These are phyloP conservation scores for Cicer pinnatifidum DNA, from an alignment of 306 rosid species.

Conservation along the genomic window DNA sequence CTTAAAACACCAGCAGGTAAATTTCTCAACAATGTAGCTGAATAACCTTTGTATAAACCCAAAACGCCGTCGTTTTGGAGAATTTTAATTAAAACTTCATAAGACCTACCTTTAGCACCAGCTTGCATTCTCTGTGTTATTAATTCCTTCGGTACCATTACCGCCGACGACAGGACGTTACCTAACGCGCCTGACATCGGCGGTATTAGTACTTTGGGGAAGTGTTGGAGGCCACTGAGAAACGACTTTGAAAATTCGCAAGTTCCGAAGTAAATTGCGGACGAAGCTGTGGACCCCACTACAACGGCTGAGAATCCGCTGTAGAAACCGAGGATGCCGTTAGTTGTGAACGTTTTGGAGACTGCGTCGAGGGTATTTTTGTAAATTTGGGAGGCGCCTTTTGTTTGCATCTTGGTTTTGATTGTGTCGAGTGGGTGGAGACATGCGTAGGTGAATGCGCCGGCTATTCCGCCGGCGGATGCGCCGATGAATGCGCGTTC, in stretches of 20 bases:
- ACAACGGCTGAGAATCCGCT: slow-evolving; percentile 86
- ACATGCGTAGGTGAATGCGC: slow-evolving; percentile 94
- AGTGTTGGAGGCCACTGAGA: too few species aligned
- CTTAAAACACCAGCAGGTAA: slow-evolving; percentile 90
- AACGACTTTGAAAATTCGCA: slow-evolving; percentile 82
- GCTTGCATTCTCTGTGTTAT: slow-evolving; percentile 93
- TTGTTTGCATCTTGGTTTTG: slow-evolving; percentile 86
- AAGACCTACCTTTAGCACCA: slow-evolving; percentile 77
- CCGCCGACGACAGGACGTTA: slow-evolving; percentile 76
- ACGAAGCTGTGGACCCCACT: slow-evolving; percentile 84
- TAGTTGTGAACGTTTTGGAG: slow-evolving; percentile 66
- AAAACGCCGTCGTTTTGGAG: slow-evolving; percentile 73
- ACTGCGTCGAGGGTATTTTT: slow-evolving; percentile 69
- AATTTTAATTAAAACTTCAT: slow-evolving; percentile 65
- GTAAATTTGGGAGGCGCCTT: slow-evolving; percentile 80
- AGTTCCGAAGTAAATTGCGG: slow-evolving; percentile 86
- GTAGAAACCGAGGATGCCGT: slow-evolving; percentile 77
- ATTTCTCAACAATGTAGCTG: slow-evolving; percentile 76
- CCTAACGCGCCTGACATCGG: slow-evolving; percentile 93
- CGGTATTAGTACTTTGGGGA: slow-evolving; percentile 52
- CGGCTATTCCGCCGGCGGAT: slow-evolving; percentile 83
- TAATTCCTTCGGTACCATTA: slow-evolving; percentile 91
- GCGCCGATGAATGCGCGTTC: slow-evolving; percentile 93
- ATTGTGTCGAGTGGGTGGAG: slow-evolving; percentile 86
- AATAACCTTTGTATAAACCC: slow-evolving; percentile 84